Percentiles rank a stretch among this genome's conserved stretches.
phyloP scores from a whole-genome alignment of 2,329 filamentous ascomycete species.

The Clonostachys solani region DNA sequence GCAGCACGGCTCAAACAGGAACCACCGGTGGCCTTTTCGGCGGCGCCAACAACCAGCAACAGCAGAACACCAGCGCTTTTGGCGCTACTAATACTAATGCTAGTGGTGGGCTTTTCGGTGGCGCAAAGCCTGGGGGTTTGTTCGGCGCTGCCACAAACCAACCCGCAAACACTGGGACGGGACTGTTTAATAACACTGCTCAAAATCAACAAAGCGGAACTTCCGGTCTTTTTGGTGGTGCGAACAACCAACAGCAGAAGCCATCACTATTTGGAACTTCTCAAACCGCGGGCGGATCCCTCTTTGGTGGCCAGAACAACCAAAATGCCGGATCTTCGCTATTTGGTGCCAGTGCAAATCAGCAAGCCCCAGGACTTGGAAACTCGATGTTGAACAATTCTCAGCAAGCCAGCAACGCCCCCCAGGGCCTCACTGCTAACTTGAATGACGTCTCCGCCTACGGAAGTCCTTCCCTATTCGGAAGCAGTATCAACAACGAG shows the following conservation, averaged over 20 bases:
- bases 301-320: slow-evolving; percentile 50
- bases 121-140: slow-evolving; percentile 19
- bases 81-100: slow-evolving; percentile 20
- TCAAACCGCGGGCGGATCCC: slow-evolving; percentile 37
- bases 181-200: slow-evolving; percentile 39
- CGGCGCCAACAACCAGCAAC: slow-evolving; percentile 33
- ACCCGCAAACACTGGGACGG: slow-evolving; percentile 24
- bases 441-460: slow-evolving; percentile 84
- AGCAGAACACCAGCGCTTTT: slow-evolving; percentile 21
- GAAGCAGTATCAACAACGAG: slow-evolving; percentile 61
- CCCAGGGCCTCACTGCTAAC: slow-evolving; percentile 70
- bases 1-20: slow-evolving; percentile 14
- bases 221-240: slow-evolving; percentile 44
- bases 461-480: slow-evolving; percentile 82
- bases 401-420: slow-evolving; percentile 43
- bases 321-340: slow-evolving; percentile 36
- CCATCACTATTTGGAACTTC: slow-evolving; percentile 47
- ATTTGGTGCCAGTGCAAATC: slow-evolving; percentile 44
- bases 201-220: slow-evolving; percentile 28
- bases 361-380: slow-evolving; percentile 36
- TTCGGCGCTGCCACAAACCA: slow-evolving; percentile 30
- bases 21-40: slow-evolving; percentile 39
- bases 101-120: slow-evolving; percentile 21
- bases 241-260: slow-evolving; percentile 30
- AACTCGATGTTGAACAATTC: slow-evolving; percentile 57